Conservation (phyloP, 345 rosid species). For the Eucalyptus dawsonii region DNA sequence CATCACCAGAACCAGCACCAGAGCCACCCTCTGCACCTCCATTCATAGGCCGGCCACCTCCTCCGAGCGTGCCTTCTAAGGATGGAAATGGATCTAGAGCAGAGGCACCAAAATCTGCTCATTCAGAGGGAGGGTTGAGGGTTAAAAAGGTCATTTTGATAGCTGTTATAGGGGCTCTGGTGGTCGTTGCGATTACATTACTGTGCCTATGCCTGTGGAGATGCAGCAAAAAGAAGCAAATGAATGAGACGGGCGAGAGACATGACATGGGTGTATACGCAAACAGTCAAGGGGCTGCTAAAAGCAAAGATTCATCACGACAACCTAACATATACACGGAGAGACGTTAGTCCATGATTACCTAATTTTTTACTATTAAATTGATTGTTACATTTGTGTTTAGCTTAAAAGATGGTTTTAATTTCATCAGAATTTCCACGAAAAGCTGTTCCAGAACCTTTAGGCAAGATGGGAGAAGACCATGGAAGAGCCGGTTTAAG, state of each 20-base stretch:
- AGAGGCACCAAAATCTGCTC: constrained; percentile 18
- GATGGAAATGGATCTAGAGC: neutral
- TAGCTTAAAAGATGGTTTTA: neutral
- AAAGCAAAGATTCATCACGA: constrained; percentile 18
- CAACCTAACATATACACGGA: constrained; percentile 5
- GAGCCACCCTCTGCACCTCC: constrained; percentile 31
- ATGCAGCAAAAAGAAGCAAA: constrained; percentile 28
- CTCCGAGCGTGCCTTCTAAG: neutral
- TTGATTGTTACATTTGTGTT: neutral
- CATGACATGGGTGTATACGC: constrained; percentile 1
- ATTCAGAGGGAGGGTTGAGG: constrained; percentile 19
- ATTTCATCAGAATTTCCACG: constrained; percentile 23
- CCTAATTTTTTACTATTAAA: neutral
- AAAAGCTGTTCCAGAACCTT: constrained; percentile 9
- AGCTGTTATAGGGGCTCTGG: constrained; percentile 24
- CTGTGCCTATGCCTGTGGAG: constrained; percentile 31
- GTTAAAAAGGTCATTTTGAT: constrained; percentile 24
- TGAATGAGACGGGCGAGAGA: constrained; percentile 2
- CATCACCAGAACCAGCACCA: constrained; percentile 41
- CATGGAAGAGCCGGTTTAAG: constrained; percentile 14
- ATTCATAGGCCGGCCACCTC: constrained; percentile 15
- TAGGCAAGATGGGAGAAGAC: constrained; percentile 26
- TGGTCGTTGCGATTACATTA: constrained; percentile 16
- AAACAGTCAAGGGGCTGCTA: constrained; percentile 8
- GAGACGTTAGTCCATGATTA: constrained; percentile 25